Evolutionary conservation across 2,329 filamentous ascomycete genomes (phyloP), one percentile per base, ranked within the genome.

Genomic region (Microsporum canis): DNA sequence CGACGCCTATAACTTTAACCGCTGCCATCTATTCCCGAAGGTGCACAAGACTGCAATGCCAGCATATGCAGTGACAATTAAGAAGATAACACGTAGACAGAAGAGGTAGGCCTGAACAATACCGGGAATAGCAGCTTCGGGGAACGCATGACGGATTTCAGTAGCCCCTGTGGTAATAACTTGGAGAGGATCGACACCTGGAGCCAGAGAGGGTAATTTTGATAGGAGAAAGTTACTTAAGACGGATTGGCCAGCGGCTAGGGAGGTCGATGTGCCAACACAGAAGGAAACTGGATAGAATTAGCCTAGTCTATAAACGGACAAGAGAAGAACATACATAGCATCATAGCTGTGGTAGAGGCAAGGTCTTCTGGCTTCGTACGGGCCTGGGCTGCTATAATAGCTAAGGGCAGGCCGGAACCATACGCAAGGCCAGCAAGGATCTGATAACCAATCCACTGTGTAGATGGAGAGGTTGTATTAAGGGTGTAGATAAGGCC

Each of bases 221-320:
- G 5, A 27, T 57, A 39, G 61, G 59, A 47, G 69, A 43, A 41
- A 47, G 45, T 34, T 66, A 58, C 23, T 70, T 66, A 79, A 78
- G 14, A 58, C 55, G n/a, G 38, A 69, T 66, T 79, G 75, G 0
- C 69, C 72, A 7, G 74, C 73, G 3, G 75, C 72, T 55, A 78
- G 69, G 61, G 75, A 76, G 41, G 80, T 66, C 3, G 75, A 72
- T 6, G 76, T 76, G 14, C 73, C 73, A n/a, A 76, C 65, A 23
- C 58, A 60, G 23, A 60, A 60, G 17, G 58, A 23, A 72, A 74
- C 45, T 49, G 29, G 3, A 49, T 12, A 29, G 17, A 5, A n/a
- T 41, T 41, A 41, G 14, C 8, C 23, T 62, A 79, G 75, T 63
- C 72, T 67, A 67, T 78, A 59, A 65, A 23, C 29, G 31, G 23